A percentile compares a stretch with the other conserved stretches of the same genome.
Evolutionary conservation across 1,284 basidiomycete genomes (phyloP).

Genomic region (Boletellus sp.): DNA sequence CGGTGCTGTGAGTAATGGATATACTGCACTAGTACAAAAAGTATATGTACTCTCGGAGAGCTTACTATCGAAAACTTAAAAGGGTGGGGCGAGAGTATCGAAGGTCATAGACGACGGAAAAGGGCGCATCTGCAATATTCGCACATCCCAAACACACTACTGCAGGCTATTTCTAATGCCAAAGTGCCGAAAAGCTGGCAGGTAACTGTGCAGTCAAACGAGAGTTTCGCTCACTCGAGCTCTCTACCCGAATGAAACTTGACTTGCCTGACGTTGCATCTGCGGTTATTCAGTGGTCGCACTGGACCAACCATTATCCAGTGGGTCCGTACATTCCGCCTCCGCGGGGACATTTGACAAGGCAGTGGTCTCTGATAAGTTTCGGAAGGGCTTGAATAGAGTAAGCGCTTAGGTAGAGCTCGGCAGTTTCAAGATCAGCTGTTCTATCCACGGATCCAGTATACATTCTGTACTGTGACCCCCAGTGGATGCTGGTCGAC

Average conservation of each 20-base stretch:
- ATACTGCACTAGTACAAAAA: background rate
- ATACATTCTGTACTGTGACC: constrained; percentile 65
- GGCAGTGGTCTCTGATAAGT: constrained; percentile 45
- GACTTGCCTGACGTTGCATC: constrained; percentile 82
- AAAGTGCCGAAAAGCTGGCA: constrained; percentile 43
- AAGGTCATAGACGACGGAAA: constrained; percentile 44
- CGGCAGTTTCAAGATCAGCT: constrained; percentile 44
- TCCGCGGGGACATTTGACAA: constrained; percentile 33
- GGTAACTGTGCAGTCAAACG: constrained; percentile 48
- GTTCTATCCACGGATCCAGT: constrained; percentile 63
- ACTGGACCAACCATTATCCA: constrained; percentile 42
- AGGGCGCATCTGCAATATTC: constrained; percentile 61
- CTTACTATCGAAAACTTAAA: constrained; percentile 87
- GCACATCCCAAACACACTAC: constrained; percentile 53
- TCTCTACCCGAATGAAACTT: constrained; percentile 61
- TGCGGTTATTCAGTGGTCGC: constrained; percentile 66
- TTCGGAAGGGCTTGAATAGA: constrained; percentile 33
- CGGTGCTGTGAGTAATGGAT: background rate
- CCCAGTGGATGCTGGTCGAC: constrained; percentile 75
- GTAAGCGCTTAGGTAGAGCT: constrained; percentile 48
- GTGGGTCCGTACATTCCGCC: constrained; percentile 31
- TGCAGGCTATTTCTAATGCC: no score
- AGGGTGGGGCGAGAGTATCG: constrained; percentile 20
- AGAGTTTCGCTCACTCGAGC: constrained; percentile 39
- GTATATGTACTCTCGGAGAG: constrained; percentile 50